These are phyloP conservation scores for Earliella scabrosa DNA, from an alignment of 1,284 basidiomycete genomes.

Conservation along the genomic window DNA sequence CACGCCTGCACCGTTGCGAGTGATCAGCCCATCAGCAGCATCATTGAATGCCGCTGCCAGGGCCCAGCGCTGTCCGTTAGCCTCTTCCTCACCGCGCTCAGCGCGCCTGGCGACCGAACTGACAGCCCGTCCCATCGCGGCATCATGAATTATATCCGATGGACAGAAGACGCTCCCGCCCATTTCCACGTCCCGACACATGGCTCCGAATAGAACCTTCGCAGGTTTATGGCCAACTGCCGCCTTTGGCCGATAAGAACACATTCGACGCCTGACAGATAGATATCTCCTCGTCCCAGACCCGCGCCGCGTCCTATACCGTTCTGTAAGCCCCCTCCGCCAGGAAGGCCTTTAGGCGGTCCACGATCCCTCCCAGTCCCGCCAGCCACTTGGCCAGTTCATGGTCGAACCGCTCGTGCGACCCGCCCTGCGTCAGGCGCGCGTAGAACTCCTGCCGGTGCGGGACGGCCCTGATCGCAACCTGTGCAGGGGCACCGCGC, in stretches of 20 bases:
- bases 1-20: not conserved
- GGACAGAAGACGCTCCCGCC: not conserved
- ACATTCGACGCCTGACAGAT: conserved; percentile 12
- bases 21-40: no score
- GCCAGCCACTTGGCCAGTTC: conserved; percentile 84
- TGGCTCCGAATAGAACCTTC: conserved; percentile 22
- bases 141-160: conserved; percentile 26
- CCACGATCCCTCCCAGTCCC: conserved; percentile 76
- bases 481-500: conserved; percentile 49
- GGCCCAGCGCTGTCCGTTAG: conserved; percentile 25
- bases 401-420: conserved; percentile 71
- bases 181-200: conserved; percentile 16
- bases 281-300: conserved; percentile 3
- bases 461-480: conserved; percentile 94
- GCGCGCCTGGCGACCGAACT: conserved; percentile 9
- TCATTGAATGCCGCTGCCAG: not conserved
- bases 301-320: conserved; percentile 37
- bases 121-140: conserved; percentile 17
- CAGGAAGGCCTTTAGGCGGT: conserved; percentile 70
- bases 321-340: conserved; percentile 68
- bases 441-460: conserved; percentile 86
- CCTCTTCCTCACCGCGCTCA: conserved; percentile 2
- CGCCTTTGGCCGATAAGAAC: conserved; percentile 15
- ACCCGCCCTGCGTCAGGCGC: conserved; percentile 84
- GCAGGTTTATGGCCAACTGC: conserved; percentile 6